Percentiles rank a stretch among this genome's conserved stretches.
Evolutionary conservation across 2,329 filamentous ascomycete species (phyloP).

Genomic region (Gnomoniopsis smithogilvyi): DNA sequence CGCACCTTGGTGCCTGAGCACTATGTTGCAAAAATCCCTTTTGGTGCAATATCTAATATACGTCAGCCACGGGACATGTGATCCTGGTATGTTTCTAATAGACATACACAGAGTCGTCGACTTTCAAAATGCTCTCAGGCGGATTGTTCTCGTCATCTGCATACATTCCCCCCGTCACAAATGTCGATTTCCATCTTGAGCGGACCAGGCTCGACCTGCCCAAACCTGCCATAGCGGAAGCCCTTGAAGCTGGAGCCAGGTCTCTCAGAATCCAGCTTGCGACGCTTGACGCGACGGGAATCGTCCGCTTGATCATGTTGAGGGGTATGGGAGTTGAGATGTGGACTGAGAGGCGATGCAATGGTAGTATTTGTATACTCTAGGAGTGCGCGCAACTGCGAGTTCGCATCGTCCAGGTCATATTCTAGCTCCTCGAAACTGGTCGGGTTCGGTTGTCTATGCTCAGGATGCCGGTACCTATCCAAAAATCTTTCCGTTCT

Average conservation of each 20-base stretch:
- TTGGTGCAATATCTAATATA: constrained; percentile 70
- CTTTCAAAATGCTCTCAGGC: constrained; percentile 77
- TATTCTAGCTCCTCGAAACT: constrained; percentile 36
- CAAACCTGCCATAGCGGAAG: constrained; percentile 81
- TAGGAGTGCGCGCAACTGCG: constrained; percentile 41
- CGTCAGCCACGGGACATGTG: not conserved
- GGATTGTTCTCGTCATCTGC: constrained; percentile 61
- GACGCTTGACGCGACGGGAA: constrained; percentile 59
- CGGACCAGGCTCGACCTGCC: constrained; percentile 79
- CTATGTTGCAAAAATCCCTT: constrained; percentile 80
- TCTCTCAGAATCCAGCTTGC: constrained; percentile 66
- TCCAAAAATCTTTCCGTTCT: constrained; percentile 27
- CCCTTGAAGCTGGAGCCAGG: constrained; percentile 46
- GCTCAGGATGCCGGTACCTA: constrained; percentile 22
- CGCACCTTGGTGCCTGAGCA: constrained; percentile 76
- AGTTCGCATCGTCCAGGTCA: constrained; percentile 39
- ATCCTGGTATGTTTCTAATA: not conserved
- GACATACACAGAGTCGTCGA: constrained; percentile 66
- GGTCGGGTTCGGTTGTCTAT: constrained; percentile 15
- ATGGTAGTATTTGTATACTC: constrained; percentile 26
- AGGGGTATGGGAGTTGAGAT: constrained; percentile 31
- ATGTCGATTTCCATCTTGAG: constrained; percentile 84
- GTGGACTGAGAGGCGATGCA: constrained; percentile 28
- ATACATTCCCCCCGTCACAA: constrained; percentile 78
- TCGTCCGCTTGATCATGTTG: constrained; percentile 42